Evolutionary conservation across 2,329 filamentous ascomycete genomes (phyloP), one percentile per base, ranked within the genome.

Genomic region (Fusarium abutilonis): DNA sequence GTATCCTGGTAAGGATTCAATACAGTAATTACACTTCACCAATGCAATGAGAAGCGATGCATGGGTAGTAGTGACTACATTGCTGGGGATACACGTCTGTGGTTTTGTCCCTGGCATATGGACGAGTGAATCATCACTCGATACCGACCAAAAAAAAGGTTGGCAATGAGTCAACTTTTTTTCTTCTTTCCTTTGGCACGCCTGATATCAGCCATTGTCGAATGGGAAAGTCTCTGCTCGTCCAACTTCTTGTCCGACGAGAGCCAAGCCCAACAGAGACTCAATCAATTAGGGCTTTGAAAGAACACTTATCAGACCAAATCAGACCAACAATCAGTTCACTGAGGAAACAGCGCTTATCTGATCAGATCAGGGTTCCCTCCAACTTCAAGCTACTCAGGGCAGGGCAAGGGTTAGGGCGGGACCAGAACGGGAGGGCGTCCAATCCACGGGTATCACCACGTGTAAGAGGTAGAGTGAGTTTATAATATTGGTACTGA

Each of bases 291-390:
- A 26, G 23, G 50, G 44, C 31, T 47, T 44, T 56, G 32, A 47
- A 65, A 51, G 34, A 26, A 26, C 8, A 26, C 23, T 26, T 26
- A 50, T 56, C 46, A 56, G 50, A 36, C 46, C 53, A 63, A 47
- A 34, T 39, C 40, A 49, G 38, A 26, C 36, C 41, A 54, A 52
- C 15, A 51, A 52, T 41, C 39, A 35, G 28, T 49, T 54, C 39
- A 54, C 47, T 40, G 36, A 49, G 32, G 35, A 43, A 45, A 45
- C 38, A 62, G 52, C 29, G 57, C 23, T 65, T 64, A 64, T 64
- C 62, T 51, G 62, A 65, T 64, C 62, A 46, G 61, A 65, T 58
- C 52, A 53, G 56, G 47, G 48, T 29, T 64, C 19, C 40, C 17
- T 65, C 60, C 56, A 49, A 29, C 28, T 47, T 61, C 51, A 42